Evolutionary conservation across 495 filamentous ascomycete genomes (phyloP).

Genomic region (Neurospora sublineolata): DNA sequence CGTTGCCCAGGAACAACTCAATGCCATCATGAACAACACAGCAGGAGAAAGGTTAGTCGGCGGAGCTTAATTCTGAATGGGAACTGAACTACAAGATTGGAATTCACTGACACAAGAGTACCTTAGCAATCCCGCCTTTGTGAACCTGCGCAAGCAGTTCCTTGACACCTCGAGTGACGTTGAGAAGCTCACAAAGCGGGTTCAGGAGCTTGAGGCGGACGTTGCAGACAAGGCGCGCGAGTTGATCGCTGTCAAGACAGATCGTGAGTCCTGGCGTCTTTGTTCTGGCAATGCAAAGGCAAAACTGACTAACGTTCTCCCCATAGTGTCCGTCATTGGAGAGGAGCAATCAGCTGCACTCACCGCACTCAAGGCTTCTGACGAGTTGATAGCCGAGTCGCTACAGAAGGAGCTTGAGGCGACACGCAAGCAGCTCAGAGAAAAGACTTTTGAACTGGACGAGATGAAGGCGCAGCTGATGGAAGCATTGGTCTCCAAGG

Average conservation of each 20-base stretch:
- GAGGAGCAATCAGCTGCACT: slow-evolving; percentile 36
- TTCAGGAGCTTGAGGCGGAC: slow-evolving; percentile 33
- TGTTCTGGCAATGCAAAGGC: background rate
- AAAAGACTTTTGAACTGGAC: slow-evolving; percentile 33
- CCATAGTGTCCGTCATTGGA: slow-evolving; percentile 35
- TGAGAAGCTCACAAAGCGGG: slow-evolving; percentile 25
- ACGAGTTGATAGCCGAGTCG: slow-evolving; percentile 40
- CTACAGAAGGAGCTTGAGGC: slow-evolving; percentile 39
- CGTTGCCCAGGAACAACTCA: slow-evolving; percentile 39
- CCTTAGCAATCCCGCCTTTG: slow-evolving; percentile 27
- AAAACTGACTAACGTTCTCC: slow-evolving; percentile 6
- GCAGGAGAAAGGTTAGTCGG: slow-evolving; percentile 39
- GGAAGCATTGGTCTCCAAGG: slow-evolving; percentile 39
- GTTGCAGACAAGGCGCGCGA: slow-evolving; percentile 36
- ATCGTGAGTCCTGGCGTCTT: slow-evolving; percentile 17
- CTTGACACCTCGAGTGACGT: slow-evolving; percentile 20
- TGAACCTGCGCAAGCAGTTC: slow-evolving; percentile 26
- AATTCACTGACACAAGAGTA: slow-evolving; percentile 27
- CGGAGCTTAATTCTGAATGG: slow-evolving; percentile 10
- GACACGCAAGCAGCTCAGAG: slow-evolving; percentile 31
- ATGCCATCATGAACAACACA: slow-evolving; percentile 34
- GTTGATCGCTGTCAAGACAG: slow-evolving; percentile 27
- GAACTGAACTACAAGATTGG: background rate
- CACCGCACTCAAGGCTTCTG: slow-evolving; percentile 40
- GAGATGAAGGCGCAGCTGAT: slow-evolving; percentile 41